Evolutionary conservation across 2,329 filamentous ascomycete genomes (phyloP).

Genomic region (Trichophyton rubrum): DNA sequence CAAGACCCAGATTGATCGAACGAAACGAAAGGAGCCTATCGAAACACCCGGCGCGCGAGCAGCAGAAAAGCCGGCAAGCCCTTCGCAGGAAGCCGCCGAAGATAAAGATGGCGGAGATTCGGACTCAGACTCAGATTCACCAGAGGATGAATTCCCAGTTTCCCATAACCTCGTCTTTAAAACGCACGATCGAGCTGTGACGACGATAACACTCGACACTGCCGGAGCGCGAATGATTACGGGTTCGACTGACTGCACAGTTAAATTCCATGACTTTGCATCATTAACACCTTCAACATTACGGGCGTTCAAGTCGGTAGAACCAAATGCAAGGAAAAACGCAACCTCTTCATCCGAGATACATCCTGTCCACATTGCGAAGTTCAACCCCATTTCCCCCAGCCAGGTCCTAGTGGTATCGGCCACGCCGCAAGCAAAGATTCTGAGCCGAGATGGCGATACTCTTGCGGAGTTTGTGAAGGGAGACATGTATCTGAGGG

Average conservation of each 20-base stretch:
- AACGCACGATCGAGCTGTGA: conserved; percentile 80
- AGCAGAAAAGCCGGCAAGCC: conserved; percentile 8
- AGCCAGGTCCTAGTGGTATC: conserved; percentile 74
- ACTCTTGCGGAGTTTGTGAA: conserved; percentile 80
- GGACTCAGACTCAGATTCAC: conserved; percentile 40
- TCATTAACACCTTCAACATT: conserved; percentile 92
- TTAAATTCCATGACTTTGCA: conserved; percentile 91
- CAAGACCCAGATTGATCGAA: conserved; percentile 67
- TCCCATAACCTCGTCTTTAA: conserved; percentile 89
- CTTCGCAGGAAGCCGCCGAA: conserved; percentile 10
- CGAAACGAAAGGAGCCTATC: conserved; percentile 43
- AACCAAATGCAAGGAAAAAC: conserved; percentile 67
- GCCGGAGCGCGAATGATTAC: conserved; percentile 74
- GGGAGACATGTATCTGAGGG: conserved; percentile 94
- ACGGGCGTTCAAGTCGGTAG: conserved; percentile 82
- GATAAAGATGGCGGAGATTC: conserved; percentile 23
- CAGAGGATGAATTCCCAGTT: conserved; percentile 78
- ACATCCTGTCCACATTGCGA: conserved; percentile 73
- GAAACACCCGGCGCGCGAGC: conserved; percentile 7
- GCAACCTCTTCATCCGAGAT: conserved; percentile 58
- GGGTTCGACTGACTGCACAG: conserved; percentile 78
- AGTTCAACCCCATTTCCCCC: conserved; percentile 74
- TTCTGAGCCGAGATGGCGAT: conserved; percentile 81
- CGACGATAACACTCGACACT: conserved; percentile 70
- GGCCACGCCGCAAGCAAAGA: conserved; percentile 78